Evolutionary conservation across 2,329 filamentous ascomycete species (phyloP).

Genomic region (Nemania sp.): DNA sequence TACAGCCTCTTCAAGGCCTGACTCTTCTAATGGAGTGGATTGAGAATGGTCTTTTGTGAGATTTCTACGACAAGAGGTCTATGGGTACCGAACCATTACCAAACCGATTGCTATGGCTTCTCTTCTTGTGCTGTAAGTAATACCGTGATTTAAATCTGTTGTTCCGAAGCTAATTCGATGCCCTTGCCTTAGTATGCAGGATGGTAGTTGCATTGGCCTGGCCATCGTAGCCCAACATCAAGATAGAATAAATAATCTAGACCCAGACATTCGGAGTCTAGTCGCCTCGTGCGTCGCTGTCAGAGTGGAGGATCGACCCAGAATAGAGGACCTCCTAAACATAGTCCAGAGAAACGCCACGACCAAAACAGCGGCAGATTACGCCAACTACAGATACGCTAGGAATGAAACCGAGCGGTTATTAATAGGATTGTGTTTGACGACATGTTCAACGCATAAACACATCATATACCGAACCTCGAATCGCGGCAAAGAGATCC

Average conservation of each 20-base stretch:
- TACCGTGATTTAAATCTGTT: neutral
- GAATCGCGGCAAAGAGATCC: no score
- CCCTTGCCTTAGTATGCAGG: slow-evolving; percentile 24
- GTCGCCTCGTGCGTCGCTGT: slow-evolving; percentile 24
- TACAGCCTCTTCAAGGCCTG: slow-evolving; percentile 10
- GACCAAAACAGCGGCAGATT: slow-evolving; percentile 1
- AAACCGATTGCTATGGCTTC: slow-evolving; percentile 32
- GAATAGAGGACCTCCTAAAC: slow-evolving; percentile 23
- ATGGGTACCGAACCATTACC: slow-evolving; percentile 25
- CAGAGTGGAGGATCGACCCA: slow-evolving; percentile 15
- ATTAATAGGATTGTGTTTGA: slow-evolving; percentile 1
- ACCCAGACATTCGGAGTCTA: slow-evolving; percentile 25
- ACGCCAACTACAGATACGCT: slow-evolving; percentile 5
- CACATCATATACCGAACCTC: neutral
- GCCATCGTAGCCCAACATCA: slow-evolving; percentile 23
- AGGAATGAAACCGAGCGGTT: slow-evolving; percentile 11
- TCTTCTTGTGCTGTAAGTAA: slow-evolving; percentile 30
- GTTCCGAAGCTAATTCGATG: neutral
- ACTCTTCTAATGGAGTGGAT: slow-evolving; percentile 30
- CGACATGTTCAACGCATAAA: slow-evolving; percentile 7
- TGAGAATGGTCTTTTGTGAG: slow-evolving; percentile 24
- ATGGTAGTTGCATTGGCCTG: slow-evolving; percentile 30
- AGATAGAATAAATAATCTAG: slow-evolving; percentile 25
- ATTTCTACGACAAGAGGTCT: slow-evolving; percentile 17
- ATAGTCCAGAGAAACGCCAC: slow-evolving; percentile 21